These are phyloP conservation scores for Lactifluus echinatus DNA, from an alignment of 768 basidiomycete species.

Conservation along the genomic window DNA sequence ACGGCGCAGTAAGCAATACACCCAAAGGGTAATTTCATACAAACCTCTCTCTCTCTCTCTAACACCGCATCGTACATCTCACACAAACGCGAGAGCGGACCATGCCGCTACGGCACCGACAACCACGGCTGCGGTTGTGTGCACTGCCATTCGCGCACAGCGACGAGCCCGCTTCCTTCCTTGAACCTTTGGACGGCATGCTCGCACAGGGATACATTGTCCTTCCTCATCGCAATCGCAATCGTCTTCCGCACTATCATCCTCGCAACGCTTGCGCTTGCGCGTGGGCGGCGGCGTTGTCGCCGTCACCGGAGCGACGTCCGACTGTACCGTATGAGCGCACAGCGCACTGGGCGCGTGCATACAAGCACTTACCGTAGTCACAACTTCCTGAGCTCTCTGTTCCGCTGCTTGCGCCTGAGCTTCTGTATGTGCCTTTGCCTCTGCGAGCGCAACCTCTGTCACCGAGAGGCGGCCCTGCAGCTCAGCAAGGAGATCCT, in stretches of 20 bases:
- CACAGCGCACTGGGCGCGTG: slow-evolving; percentile 14
- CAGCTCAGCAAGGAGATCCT: slow-evolving; percentile 2
- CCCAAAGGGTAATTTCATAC: neutral
- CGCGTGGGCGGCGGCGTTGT: neutral
- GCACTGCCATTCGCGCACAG: slow-evolving; percentile 37
- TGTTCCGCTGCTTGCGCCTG: slow-evolving; percentile 26
- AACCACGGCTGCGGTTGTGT: slow-evolving; percentile 53
- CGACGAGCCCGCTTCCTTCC: slow-evolving; percentile 32
- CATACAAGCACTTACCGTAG: slow-evolving; percentile 11
- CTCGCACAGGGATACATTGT: slow-evolving; percentile 1
- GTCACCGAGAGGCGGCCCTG: slow-evolving; percentile 3
- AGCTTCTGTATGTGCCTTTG: slow-evolving; percentile 26
- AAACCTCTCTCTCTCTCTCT: neutral
- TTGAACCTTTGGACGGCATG: slow-evolving; percentile 5
- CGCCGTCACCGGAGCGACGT: slow-evolving; percentile 16
- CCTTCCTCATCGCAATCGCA: neutral
- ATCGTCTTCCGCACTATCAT: slow-evolving; percentile 12
- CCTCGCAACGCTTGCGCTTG: slow-evolving; percentile 32
- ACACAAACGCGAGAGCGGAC: slow-evolving; percentile 49
- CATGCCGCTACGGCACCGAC: slow-evolving; percentile 66
- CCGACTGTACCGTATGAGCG: slow-evolving; percentile 24
- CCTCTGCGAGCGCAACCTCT: neutral
- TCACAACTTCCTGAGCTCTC: neutral
- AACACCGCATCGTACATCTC: neutral
- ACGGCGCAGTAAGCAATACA: neutral